A percentile compares a stretch with the other conserved stretches of the same genome.
These are phyloP conservation scores for Bonia amplexicaulis DNA, from an alignment of 176 grass and related monocot species.

Conservation along the genomic window DNA sequence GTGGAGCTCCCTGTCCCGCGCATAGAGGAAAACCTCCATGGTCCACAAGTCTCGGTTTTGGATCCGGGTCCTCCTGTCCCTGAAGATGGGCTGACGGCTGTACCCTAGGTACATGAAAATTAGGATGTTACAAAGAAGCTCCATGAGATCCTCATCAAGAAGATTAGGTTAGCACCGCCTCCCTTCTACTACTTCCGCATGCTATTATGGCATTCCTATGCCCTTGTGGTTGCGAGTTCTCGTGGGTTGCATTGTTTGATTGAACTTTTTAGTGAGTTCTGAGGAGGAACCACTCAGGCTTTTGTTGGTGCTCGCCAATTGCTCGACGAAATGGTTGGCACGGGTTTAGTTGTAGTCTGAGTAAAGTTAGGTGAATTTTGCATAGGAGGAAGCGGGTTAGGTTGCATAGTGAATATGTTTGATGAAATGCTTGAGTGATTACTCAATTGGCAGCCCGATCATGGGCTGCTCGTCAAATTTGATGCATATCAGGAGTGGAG, in stretches of 20 bases:
- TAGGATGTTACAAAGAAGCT: conserved; percentile 43
- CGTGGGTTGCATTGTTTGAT: not conserved
- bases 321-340: conserved; percentile 19
- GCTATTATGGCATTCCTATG: not conserved
- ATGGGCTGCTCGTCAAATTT: too few species aligned
- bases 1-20: too few species aligned
- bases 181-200: not conserved
- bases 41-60: too few species aligned
- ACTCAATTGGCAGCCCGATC: not conserved
- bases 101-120: too few species aligned
- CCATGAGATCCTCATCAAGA: conserved; percentile 75
- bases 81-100: too few species aligned
- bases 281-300: not conserved
- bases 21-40: too few species aligned
- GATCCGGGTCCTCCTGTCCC: too few species aligned
- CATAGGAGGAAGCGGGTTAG: not conserved
- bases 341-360: not conserved
- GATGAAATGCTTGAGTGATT: not conserved
- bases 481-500: too few species aligned
- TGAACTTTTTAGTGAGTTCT: not conserved
- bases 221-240: not conserved
- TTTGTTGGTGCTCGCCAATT: not conserved
- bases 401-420: not conserved
- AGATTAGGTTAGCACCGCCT: conserved; percentile 61
- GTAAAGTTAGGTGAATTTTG: not conserved